Base-by-base conservation (phyloP, 768 basidiomycete genomes). In the Pleurotus tuber-regium region DNA sequence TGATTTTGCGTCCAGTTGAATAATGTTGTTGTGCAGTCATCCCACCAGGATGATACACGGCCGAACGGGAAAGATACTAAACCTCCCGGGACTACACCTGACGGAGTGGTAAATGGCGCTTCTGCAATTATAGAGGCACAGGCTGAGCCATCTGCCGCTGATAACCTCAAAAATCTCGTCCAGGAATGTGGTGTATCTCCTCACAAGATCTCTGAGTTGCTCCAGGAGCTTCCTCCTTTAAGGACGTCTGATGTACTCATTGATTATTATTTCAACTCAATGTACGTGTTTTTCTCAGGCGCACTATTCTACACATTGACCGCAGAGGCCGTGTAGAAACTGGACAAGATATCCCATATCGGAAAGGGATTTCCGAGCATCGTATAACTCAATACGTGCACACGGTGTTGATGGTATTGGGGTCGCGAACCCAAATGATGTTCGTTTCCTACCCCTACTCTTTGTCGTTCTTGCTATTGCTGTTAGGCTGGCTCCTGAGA, bases 291-390 rank as follows among this genome's bases (percentile, higher is more conserved):
- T n/a, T n/a, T n/a, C n/a, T n/a, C n/a, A n/a, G n/a, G n/a, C n/a
- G n/a, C n/a, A n/a, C n/a, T n/a, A n/a, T n/a, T n/a, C n/a, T n/a
- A n/a, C n/a, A n/a, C n/a, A n/a, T n/a, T n/a, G n/a, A n/a, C n/a
- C n/a, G n/a, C n/a, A n/a, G n/a, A n/a, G n/a, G n/a, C n/a, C n/a
- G n/a, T n/a, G 52, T 60, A 92, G 93, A 64, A 96, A 97, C 62
- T 94, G 91, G 84, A 92, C 92, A 18, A 83, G 93, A 35, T 96
- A 96, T 69, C 94, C 93, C 43, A 78, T 96, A 12, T 90, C 89
- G 24, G 93, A 95, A 59, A 76, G 76, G 43, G 86, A 89, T 55
- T 95, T 97, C 63, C 80, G 92, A 33, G 61, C 75, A 24, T 78
- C 87, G 0, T 92, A 88, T 62, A 67, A 76, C 16, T 83, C 87